Conservation (phyloP, 352 stramenopile species). For the Phytophthora pistaciae region DNA sequence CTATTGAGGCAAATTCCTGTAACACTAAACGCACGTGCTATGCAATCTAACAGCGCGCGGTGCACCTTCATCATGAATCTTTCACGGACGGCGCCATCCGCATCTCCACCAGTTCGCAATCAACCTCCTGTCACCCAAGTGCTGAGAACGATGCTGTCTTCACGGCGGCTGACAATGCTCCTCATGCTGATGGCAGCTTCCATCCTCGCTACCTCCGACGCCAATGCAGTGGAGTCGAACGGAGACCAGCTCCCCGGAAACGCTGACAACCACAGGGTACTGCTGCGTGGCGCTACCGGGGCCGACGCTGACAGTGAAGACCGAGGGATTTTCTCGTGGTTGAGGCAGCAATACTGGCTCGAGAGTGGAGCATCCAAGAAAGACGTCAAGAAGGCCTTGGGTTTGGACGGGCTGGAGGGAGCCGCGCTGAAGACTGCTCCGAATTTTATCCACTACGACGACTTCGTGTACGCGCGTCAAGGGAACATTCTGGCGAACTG, state of each 20-base stretch:
- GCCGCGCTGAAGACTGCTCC: constrained; percentile 12
- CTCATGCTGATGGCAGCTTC: neutral
- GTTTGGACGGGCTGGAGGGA: neutral
- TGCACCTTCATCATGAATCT: neutral
- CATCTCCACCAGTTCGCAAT: neutral
- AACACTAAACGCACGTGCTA: neutral
- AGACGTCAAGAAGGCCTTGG: constrained; percentile 12
- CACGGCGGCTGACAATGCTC: neutral
- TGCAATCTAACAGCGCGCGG: neutral
- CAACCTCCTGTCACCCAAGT: neutral
- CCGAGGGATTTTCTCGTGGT: neutral
- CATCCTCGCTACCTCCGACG: neutral
- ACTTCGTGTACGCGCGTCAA: constrained; percentile 14
- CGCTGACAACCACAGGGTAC: neutral
- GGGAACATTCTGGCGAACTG: neutral
- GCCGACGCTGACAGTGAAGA: constrained; percentile 6
- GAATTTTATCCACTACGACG: constrained; percentile 20
- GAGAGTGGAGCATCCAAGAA: neutral
- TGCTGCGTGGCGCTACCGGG: neutral
- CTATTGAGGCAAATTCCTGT: too few relatives aligned
- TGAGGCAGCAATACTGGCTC: constrained; percentile 5
- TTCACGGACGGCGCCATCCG: neutral
- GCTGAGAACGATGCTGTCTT: neutral
- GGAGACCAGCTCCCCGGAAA: neutral
- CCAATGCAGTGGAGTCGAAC: neutral